These are phyloP conservation scores for Blastomyces parvus DNA, from an alignment of 2,329 filamentous ascomycete species.

Conservation along the genomic window DNA sequence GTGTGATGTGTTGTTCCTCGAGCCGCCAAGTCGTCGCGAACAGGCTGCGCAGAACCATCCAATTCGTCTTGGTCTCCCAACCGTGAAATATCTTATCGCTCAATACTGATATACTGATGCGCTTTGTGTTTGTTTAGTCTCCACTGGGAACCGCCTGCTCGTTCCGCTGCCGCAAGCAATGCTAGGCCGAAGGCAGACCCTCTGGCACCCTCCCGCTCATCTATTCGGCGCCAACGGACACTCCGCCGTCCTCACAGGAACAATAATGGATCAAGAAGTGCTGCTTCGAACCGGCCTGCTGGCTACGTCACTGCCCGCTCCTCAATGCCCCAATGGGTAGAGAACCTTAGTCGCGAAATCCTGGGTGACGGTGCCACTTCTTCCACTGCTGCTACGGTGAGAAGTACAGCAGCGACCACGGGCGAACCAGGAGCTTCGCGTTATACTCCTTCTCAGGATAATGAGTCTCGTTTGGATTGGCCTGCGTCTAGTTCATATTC, in stretches of 20 bases:
- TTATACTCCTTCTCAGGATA: constrained; percentile 5
- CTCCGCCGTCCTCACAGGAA: constrained; percentile 9
- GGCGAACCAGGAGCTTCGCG: constrained; percentile 14
- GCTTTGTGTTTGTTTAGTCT: constrained; percentile 4
- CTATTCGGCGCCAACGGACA: constrained; percentile 45
- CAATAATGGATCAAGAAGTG: constrained; percentile 11
- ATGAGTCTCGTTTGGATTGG: constrained; percentile 19
- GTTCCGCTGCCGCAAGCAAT: constrained; percentile 32
- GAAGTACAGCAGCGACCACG: constrained; percentile 9
- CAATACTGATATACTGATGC: background rate
- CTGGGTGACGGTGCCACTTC: constrained; percentile 19
- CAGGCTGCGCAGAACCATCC: background rate
- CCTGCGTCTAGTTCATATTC: constrained; percentile 11
- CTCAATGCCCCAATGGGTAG: constrained; percentile 23
- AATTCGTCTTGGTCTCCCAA: background rate
- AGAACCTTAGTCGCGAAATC: constrained; percentile 21
- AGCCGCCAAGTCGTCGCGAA: background rate
- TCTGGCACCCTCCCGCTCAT: constrained; percentile 45
- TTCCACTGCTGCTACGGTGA: background rate
- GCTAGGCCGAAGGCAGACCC: constrained; percentile 42
- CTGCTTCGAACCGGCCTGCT: constrained; percentile 22
- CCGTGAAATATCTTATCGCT: background rate
- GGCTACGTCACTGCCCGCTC: constrained; percentile 20
- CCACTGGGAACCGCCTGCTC: constrained; percentile 9
- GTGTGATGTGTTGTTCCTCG: too few species aligned